A percentile compares a stretch with the other conserved stretches of the same genome.
Evolutionary conservation across 192 early-diverging fungal species (phyloP).

Genomic region (Pecoramyces ruminantium): DNA sequence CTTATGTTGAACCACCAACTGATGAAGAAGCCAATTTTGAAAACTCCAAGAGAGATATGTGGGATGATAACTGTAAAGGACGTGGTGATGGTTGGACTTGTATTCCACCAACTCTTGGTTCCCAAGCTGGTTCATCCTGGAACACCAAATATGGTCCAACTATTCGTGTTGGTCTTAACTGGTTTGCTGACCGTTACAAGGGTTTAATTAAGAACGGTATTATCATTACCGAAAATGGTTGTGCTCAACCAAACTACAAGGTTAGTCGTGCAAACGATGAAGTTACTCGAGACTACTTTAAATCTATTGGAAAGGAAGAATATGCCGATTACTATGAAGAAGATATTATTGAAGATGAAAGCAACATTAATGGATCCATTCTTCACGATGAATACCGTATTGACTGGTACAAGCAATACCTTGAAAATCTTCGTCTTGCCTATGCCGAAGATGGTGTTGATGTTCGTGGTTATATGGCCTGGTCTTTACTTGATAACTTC

Average conservation of each 20-base stretch:
- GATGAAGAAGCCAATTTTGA: background rate
- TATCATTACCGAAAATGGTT: background rate
- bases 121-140: background rate
- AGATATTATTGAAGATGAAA: too few relatives aligned
- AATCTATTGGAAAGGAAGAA: too few relatives aligned
- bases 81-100: background rate
- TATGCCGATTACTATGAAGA: too few relatives aligned
- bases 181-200: background rate
- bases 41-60: background rate
- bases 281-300: too few relatives aligned
- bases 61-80: background rate
- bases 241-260: background rate
- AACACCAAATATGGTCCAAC: background rate
- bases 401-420: conserved; percentile 13
- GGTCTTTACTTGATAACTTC: conserved; percentile 23
- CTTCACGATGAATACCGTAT: conserved; percentile 5
- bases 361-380: too few relatives aligned
- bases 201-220: background rate
- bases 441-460: conserved; percentile 6
- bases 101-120: background rate
- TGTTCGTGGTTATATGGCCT: conserved; percentile 14
- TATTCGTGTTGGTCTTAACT: background rate
- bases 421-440: conserved; percentile 1
- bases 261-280: too few relatives aligned
- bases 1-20: background rate